Percentiles rank a stretch among this genome's conserved stretches.
Conservation (phyloP, 2,329 filamentous ascomycete species). For the Meredithiella fracta region DNA sequence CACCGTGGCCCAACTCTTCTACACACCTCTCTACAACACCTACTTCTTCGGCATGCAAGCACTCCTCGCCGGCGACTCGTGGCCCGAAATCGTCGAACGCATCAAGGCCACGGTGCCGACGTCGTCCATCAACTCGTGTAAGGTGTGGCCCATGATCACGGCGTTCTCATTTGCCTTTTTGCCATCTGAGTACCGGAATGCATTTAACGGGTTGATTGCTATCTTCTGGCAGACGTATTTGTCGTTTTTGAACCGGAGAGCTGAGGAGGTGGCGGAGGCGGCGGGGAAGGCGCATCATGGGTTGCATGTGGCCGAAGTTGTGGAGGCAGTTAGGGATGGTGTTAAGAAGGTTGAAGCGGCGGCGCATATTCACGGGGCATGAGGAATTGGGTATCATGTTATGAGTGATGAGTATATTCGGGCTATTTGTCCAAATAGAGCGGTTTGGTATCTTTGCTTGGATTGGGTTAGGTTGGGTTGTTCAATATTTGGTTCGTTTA, state of each 20-base stretch:
- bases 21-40: conserved; percentile 68
- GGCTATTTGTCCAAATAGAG: too few species aligned
- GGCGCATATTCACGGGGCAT: not conserved
- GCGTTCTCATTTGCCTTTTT: conserved; percentile 80
- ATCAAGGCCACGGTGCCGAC: conserved; percentile 60
- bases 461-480: too few species aligned
- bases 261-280: not conserved
- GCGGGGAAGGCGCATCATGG: not conserved
- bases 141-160: conserved; percentile 77
- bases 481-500: not conserved
- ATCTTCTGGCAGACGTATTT: conserved; percentile 90
- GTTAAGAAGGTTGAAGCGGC: not conserved
- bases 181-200: conserved; percentile 57
- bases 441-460: too few species aligned
- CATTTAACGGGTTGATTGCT: conserved; percentile 65
- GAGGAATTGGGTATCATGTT: not conserved
- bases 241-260: conserved; percentile 55
- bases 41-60: conserved; percentile 75
- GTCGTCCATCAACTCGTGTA: conserved; percentile 62
- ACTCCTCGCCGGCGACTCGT: conserved; percentile 50
- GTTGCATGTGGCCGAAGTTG: not conserved
- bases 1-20: conserved; percentile 58
- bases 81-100: conserved; percentile 49
- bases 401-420: too few species aligned
- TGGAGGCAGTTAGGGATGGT: not conserved